Base-by-base conservation (phyloP, 352 stramenopile species). In the Phytophthora vignae region DNA sequence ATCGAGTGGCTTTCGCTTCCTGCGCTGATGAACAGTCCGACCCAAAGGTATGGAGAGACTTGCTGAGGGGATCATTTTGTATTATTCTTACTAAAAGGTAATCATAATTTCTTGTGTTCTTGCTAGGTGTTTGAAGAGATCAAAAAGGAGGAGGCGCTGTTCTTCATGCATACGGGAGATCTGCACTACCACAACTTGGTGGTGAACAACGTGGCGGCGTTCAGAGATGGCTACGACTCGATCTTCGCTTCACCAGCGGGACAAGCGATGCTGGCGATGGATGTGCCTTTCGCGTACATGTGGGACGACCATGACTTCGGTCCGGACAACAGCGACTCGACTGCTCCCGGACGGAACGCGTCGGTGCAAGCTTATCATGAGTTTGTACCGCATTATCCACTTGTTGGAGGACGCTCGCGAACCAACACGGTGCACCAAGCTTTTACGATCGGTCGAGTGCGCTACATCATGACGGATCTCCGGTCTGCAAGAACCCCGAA, bases 231-330 rank as follows among this genome's bases (percentile, higher is more conserved):
- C 10, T 96, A 93, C 55, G 55, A 90, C 60, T 90, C 79, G 25
- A 81, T 96, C 11, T 93, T 96, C 64, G 74, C 83, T 31, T 94
- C 86, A 2, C 85, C 86, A 5, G 71, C 87, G 0, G 89, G 89
- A 14, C 69, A 74, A 46, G 84, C 85, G 14, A 94, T 96, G 88
- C 64, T 94, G n/a, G 82, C 59, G 11, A 95, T 95, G 87, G 77
- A 95, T 46, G 58, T 97, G 8, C 90, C 91, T 3, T 91, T 97
- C 59, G 87, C 79, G 15, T 96, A 97, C 71, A 97, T 96, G 90
- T 97, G 88, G 87, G 88, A 96, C 67, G 91, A 97, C 77, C 91
- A 97, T 73, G 91, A 97, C 69, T 97, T 89, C 64, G 91, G 90
- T 29, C 90, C 88, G 31, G 90, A 97, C 77, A 97, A 97, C 63